phyloP scores from a whole-genome alignment of 306 rosid genomes.

The Cucurbita moschata region DNA sequence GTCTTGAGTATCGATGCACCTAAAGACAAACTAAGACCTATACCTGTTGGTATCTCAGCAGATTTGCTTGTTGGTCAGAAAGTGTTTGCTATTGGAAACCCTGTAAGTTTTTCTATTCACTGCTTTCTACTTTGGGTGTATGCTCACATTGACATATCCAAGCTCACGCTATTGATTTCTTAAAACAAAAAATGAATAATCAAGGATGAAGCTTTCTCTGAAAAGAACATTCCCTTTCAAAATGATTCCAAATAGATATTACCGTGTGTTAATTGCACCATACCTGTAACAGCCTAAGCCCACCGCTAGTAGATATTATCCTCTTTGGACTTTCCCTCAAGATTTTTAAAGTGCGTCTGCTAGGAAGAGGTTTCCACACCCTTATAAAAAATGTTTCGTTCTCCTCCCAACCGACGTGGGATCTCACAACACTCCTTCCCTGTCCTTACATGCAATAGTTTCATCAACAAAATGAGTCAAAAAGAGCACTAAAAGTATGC shows the following conservation, averaged over 20 bases:
- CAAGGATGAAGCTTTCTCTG: neutral
- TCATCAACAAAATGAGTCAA: neutral
- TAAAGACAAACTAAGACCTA: conserved; percentile 70
- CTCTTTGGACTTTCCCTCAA: no score
- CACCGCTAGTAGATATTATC: no score
- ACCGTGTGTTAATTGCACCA: neutral
- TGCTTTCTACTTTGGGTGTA: neutral
- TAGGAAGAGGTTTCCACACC: no score
- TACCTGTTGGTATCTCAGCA: conserved; percentile 77
- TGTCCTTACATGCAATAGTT: neutral
- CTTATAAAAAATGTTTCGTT: no score
- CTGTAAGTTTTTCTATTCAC: conserved; percentile 36
- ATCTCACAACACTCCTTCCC: neutral
- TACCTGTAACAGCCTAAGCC: no score
- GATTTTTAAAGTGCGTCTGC: no score
- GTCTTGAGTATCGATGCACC: conserved; percentile 83
- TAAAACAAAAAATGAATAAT: neutral
- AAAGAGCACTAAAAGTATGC: no score
- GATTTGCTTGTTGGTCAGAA: conserved; percentile 98
- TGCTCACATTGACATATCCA: neutral
- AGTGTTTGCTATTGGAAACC: conserved; percentile 94
- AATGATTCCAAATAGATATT: neutral
- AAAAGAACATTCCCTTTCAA: neutral
- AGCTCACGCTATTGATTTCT: neutral
- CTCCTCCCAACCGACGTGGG: no score